Percentiles rank a stretch among this genome's conserved stretches.
Conservation (phyloP, 805 yeast species). For the Pichia nakasei region DNA sequence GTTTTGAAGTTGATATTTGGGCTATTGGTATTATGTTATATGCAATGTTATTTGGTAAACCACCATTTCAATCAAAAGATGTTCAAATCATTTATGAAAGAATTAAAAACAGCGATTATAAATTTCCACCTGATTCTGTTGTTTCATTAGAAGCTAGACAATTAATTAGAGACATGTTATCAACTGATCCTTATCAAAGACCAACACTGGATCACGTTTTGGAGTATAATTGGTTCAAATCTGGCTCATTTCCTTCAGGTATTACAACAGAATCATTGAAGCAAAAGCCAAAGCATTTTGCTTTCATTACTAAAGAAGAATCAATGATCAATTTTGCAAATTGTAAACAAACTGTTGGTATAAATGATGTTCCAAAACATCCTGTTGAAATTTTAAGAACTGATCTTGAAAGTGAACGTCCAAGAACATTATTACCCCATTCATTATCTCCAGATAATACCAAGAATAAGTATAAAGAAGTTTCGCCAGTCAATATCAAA, state of each 20-base stretch:
- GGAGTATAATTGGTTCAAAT: slow-evolving; percentile 74
- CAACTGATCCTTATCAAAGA: slow-evolving; percentile 70
- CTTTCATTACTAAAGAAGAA: slow-evolving; percentile 47
- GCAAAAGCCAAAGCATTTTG: slow-evolving; percentile 50
- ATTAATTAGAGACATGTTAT: slow-evolving; percentile 63
- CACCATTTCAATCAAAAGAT: slow-evolving; percentile 96
- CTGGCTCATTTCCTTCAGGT: slow-evolving; percentile 68
- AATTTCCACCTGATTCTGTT: slow-evolving; percentile 54
- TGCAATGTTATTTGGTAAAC: slow-evolving; percentile 87
- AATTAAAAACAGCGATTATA: slow-evolving; percentile 73
- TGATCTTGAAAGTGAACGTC: slow-evolving; percentile 61
- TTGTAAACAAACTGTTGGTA: slow-evolving; percentile 57
- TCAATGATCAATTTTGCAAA: slow-evolving; percentile 59
- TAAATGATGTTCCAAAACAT: slow-evolving; percentile 36
- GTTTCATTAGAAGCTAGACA: slow-evolving; percentile 65
- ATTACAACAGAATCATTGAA: slow-evolving; percentile 56
- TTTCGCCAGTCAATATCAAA: slow-evolving; percentile 25
- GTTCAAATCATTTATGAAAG: slow-evolving; percentile 88
- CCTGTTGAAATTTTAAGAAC: slow-evolving; percentile 65
- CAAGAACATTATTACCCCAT: slow-evolving; percentile 68
- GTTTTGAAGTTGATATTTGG: slow-evolving; percentile 95
- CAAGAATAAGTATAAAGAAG: slow-evolving; percentile 75
- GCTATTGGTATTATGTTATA: slow-evolving; percentile 95
- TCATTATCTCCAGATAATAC: slow-evolving; percentile 92
- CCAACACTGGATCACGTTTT: slow-evolving; percentile 75